Conservation (phyloP, 129 eudicot genomes). For the Lactuca saligna region DNA sequence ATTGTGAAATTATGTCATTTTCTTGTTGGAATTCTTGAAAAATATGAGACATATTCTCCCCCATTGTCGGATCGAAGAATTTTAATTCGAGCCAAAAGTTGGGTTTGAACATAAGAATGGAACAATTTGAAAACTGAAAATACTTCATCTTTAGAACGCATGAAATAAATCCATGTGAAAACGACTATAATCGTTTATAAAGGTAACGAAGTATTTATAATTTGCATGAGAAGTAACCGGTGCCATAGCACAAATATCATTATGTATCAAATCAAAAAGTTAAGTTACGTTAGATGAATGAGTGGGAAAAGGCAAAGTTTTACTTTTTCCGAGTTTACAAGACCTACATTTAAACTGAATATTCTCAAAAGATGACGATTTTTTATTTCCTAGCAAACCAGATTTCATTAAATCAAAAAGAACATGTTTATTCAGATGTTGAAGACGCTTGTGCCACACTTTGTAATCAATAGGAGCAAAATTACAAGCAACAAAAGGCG, state of each 20-base stretch:
- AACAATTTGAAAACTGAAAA: neutral
- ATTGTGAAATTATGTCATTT: neutral
- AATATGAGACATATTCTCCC: neutral
- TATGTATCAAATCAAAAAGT: constrained; percentile 10
- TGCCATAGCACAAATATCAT: constrained; percentile 14
- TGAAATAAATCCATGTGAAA: constrained; percentile 27
- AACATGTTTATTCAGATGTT: constrained; percentile 11
- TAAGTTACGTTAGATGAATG: neutral
- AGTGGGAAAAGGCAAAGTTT: constrained; percentile 2
- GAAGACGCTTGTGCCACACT: constrained; percentile 16
- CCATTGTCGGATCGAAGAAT: constrained; percentile 6
- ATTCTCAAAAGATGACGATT: neutral
- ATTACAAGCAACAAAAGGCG: neutral
- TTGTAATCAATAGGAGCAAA: neutral
- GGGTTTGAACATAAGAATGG: neutral
- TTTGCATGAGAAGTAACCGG: constrained; percentile 13
- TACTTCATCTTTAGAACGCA: constrained; percentile 11
- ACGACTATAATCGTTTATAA: constrained; percentile 15
- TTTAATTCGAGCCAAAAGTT: neutral
- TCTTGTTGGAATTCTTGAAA: constrained; percentile 6
- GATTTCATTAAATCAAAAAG: neutral
- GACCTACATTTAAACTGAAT: constrained; percentile 4
- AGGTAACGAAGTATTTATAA: constrained; percentile 20
- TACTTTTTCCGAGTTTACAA: constrained; percentile 22
- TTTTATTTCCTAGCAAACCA: constrained; percentile 10